A percentile compares a stretch with the other conserved stretches of the same genome.
phyloP scores from a whole-genome alignment of 116 monocot genomes.

The Papilionanthe hybrid region DNA sequence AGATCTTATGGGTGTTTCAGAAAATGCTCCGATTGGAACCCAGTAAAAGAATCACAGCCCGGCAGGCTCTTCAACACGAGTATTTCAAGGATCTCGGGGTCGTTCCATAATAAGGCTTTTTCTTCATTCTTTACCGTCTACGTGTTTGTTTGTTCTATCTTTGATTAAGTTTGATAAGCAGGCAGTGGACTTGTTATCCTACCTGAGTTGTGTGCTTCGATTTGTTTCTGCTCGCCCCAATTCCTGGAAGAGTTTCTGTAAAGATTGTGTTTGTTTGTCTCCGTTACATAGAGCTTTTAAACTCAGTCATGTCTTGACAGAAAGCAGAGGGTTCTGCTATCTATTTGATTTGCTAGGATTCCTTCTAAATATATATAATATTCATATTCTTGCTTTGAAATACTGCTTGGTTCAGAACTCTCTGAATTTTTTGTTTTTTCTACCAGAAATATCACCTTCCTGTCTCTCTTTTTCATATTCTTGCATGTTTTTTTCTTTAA shows the following conservation, averaged over 20 bases:
- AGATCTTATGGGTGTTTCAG: slow-evolving; percentile 22
- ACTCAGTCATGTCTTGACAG: neutral
- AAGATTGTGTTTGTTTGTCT: neutral
- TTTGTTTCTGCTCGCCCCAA: slow-evolving; percentile 1
- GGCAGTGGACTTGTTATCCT: neutral
- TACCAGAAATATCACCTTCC: too few relatives aligned
- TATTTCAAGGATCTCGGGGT: slow-evolving; percentile 79
- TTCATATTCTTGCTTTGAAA: too few relatives aligned
- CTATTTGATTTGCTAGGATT: neutral
- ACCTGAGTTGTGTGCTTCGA: neutral
- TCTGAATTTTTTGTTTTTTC: too few relatives aligned
- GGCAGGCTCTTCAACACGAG: slow-evolving; percentile 68
- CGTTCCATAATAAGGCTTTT: slow-evolving; percentile 27
- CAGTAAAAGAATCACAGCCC: slow-evolving; percentile 71
- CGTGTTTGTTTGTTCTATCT: neutral
- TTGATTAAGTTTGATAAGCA: neutral
- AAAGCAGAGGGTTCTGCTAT: neutral
- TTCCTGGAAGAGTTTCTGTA: neutral
- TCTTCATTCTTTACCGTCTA: neutral
- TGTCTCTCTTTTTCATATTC: too few relatives aligned
- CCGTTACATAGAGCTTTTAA: neutral
- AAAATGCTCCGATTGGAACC: slow-evolving; percentile 89
- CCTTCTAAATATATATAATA: too few relatives aligned
- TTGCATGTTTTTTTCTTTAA: too few relatives aligned
- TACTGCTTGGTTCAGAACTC: too few relatives aligned